Conservation (phyloP, 2,329 filamentous ascomycete species). For the Colletotrichum lentis region DNA sequence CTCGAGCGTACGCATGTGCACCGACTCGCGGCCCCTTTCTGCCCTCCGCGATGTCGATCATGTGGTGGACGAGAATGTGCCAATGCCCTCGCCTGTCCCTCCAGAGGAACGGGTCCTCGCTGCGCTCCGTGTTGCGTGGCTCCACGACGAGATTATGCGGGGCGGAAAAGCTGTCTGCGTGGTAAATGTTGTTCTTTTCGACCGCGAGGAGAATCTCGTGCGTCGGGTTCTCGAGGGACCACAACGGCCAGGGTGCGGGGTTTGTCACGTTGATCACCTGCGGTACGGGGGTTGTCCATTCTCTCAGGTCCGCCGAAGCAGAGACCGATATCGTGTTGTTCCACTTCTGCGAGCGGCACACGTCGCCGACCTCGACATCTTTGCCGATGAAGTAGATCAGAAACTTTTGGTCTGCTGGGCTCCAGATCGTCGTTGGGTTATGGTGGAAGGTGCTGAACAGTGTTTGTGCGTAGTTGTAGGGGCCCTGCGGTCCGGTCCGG, state of each 20-base stretch:
- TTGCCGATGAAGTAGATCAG: slow-evolving; percentile 57
- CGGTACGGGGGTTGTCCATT: slow-evolving; percentile 22
- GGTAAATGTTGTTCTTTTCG: slow-evolving; percentile 50
- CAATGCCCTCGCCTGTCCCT: slow-evolving; percentile 46
- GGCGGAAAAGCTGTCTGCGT: slow-evolving; percentile 42
- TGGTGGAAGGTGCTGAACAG: slow-evolving; percentile 55
- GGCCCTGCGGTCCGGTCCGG: slow-evolving; percentile 52
- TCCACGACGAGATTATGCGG: slow-evolving; percentile 45
- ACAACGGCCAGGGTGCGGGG: slow-evolving; percentile 52
- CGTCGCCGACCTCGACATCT: slow-evolving; percentile 39
- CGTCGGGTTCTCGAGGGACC: slow-evolving; percentile 42
- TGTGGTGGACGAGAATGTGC: slow-evolving; percentile 47
- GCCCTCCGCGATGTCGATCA: slow-evolving; percentile 44
- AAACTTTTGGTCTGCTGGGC: slow-evolving; percentile 53
- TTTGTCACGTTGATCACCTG: slow-evolving; percentile 49
- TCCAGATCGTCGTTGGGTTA: slow-evolving; percentile 56
- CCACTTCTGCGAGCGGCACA: slow-evolving; percentile 33
- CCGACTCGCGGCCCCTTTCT: slow-evolving; percentile 45
- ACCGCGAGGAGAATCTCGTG: slow-evolving; percentile 46
- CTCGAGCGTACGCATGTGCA: slow-evolving; percentile 43
- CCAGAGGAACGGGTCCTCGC: slow-evolving; percentile 48
- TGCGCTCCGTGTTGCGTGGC: slow-evolving; percentile 29
- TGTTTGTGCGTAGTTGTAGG: slow-evolving; percentile 53
- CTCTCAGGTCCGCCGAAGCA: slow-evolving; percentile 12
- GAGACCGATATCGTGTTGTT: slow-evolving; percentile 44